Base-by-base conservation (phyloP, 805 yeast genomes). In the Lipomyces sp. region DNA sequence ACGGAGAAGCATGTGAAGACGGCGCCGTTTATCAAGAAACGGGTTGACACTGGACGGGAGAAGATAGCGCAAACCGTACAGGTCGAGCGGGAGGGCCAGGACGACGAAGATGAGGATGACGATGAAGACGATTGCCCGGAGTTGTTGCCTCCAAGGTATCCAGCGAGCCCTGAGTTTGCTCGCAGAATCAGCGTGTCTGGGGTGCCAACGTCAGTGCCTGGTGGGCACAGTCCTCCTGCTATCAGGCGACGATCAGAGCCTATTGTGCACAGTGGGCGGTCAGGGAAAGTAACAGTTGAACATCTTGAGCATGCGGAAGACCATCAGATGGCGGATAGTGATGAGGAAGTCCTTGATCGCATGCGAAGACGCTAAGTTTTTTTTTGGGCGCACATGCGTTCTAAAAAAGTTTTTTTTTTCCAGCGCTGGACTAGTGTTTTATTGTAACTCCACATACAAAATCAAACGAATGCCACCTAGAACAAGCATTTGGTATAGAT, bases 251-350 rank as follows among this genome's bases (percentile, higher is more conserved):
- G 13, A 35, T 4, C 3, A 42, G 50, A 30, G 50, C 45, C 18
- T 45, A 62, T 39, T 33, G 65, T 48, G 65, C 61, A 24, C 53
- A 57, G 18, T 51, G 24, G 48, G 8, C 48, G 56, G 50, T 48
- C 59, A 2, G 67, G 57, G 10, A 66, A 63, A 50, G 64, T 55
- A 13, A 53, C 45, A 6, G 67, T 66, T 2, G 64, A 58, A 33
- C 69, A 66, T 53, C 60, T 66, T 1, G 69, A 66, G 61, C 57
- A 66, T 34, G 64, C 55, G 5, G 65, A 64, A 2, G 67, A 66
- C 30, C 57, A 51, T 2, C 64, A 60, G 6, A 56, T 51, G 35
- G 39, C 30, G 4, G 69, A 63, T 53, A 63, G 66, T 50, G 66
- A 63, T 30, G 69, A 66, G 2, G 69, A 65, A 33, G 24, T 62